Base-by-base conservation (phyloP, 2,329 filamentous ascomycete genomes). In the Hypoxylon rubiginosum region DNA sequence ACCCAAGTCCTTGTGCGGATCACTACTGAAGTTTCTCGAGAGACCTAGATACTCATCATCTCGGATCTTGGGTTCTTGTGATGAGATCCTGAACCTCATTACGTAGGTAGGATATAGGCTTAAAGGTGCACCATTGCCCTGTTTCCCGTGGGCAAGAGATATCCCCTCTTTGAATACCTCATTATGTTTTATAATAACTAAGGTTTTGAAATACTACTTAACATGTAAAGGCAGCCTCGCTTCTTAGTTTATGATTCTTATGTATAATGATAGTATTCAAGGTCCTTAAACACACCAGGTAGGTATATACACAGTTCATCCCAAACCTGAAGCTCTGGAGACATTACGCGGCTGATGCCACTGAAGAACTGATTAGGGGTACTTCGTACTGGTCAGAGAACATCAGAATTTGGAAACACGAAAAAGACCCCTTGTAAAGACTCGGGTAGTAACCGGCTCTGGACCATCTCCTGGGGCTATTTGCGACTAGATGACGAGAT, bases 341-440 rank as follows among this genome's bases (percentile, higher is more conserved):
- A 32, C 15, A 32, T 28, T 43, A 43, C 17, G 17, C 13, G 26
- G 7, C 1, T 32, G 24, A 30, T 49, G 21, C 41, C 30, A 32
- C 48, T 50, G 41, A 48, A 50, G 58, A 58, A 54, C n/a, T 53
- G 30, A 17, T 34, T 11, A 21, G 49, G 19, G 26, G 21, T 24
- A 24, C 53, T 28, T 48, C 24, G 15, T 59, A 63, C 61, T 57
- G 59, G 34, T 28, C 21, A 53, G 50, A 61, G 39, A 51, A 64
- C 41, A 45, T 53, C 32, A 51, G 55, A 49, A 39, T 62, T 58
- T n/a, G 62, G 50, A 62, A 65, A 68, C 61, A 65, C 61, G 62
- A 68, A 50, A 34, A 58, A 36, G 26, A 24, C 4, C 45, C 54
- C 49, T 30, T 57, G 64, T 32, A 61, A 53, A 54, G 48, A 9